Base-by-base conservation (phyloP, 768 basidiomycete genomes). In the Mycena latifolia region DNA sequence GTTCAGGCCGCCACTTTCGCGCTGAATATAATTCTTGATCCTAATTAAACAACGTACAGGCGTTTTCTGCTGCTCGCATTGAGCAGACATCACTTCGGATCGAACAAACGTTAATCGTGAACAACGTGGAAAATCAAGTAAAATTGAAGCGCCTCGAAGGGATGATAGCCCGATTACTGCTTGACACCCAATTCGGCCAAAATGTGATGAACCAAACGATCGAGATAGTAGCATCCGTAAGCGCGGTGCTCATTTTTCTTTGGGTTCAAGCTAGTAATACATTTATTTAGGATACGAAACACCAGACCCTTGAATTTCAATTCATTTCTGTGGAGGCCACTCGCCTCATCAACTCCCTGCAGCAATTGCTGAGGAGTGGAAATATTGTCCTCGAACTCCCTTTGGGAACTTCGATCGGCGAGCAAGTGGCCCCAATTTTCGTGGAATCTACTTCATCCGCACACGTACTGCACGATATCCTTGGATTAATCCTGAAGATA, bases 1-100 rank as follows among this genome's bases (percentile, higher is more conserved):
- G 54, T 39, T 11, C 17, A 22, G 31, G 4, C 12, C 27, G 2
- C 22, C 1, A 24, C 10, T 17, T 24, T 22, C 14, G 3, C 12
- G 9, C 12, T 2, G 11, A 12, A 43, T n/a, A n/a, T 43, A n/a
- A n/a, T n/a, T n/a, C n/a, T 39, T 47, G 20, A 27, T 27, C n/a
- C 43, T 43, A 9, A 57, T 24, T n/a, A n/a, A n/a, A n/a, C 24
- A 15, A 31, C 7, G 9, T 12, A 20, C 31, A 63, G 62, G 41
- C 55, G 14, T 63, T 63, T 22, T 63, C 62, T n/a, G 22, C 62
- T n/a, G 55, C 55, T 39, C 54, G 55, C 8, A 50, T 56, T 37
- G 55, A 63, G 46, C 45, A 51, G 6, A 57, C 29, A 6, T 28
- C 61, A 3, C 27, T 62, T 10, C 61, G 53, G 12, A 43, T 62